Base-by-base conservation (phyloP, 352 stramenopile genomes). In the Globisporangium polare region DNA sequence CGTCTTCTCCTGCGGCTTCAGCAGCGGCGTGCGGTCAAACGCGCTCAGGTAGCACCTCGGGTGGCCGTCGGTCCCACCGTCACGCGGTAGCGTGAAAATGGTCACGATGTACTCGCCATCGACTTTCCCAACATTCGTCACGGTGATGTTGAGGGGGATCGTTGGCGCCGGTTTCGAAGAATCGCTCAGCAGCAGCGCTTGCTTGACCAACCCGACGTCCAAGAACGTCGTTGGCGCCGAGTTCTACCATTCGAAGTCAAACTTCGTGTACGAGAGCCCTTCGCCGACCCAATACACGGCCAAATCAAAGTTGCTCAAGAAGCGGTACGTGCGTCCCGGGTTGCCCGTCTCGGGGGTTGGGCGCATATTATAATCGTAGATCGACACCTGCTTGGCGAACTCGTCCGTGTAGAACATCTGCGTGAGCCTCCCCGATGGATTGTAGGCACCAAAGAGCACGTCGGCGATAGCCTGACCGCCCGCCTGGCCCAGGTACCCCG, bases 321-420 rank as follows among this genome's bases (percentile, higher is more conserved):
- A 97, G 17, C 89, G 83, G 56, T 97, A 93, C 5, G 89, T 95
- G 24, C 89, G 73, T 3, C 89, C 89, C 4, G 80, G 83, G 45
- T 88, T 86, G 3, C 70, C 76, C 5, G 72, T 87, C 55, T 43
- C 62, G 20, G 72, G 68, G 0, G 67, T 80, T 20, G 88, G 88
- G 4, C 88, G 82, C 87, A 96, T 94, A 78, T 92, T 78, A 76
- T 93, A 92, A 63, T 94, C 85, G 62, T 82, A 88, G 43, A 92
- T 77, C 22, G 80, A 82, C 47, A 88, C 67, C 12, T 50, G 37
- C 53, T 84, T 61, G 17, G 75, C 64, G 27, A 83, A 91, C 5
- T 76, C 69, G 9, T 68, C 69, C 12, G 68, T 64, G 60, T 90
- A 92, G 33, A 96, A 88, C 27, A 83, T 94, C 50, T 92, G 80